phyloP scores from a whole-genome alignment of 768 basidiomycete genomes.

The Panaeolus papilionaceus region DNA sequence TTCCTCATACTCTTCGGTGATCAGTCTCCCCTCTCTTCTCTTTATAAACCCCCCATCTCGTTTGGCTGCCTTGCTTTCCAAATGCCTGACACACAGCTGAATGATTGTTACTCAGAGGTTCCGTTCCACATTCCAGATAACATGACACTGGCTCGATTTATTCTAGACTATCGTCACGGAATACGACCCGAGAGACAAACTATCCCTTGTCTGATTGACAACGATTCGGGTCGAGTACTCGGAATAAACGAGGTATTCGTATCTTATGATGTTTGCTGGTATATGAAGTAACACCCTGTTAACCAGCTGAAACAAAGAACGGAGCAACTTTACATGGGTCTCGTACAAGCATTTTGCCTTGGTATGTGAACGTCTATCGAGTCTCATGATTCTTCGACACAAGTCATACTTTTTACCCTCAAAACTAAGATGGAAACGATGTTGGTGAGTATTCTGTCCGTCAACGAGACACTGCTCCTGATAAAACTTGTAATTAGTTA shows the following conservation, averaged over 20 bases:
- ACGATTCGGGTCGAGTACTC: conserved; percentile 47
- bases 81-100: background rate
- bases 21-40: background rate
- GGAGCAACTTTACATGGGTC: conserved; percentile 46
- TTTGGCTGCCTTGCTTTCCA: background rate
- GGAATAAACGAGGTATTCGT: conserved; percentile 45
- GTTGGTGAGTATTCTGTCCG: conserved; percentile 46
- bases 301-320: conserved; percentile 45
- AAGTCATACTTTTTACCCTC: conserved; percentile 7
- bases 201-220: conserved; percentile 59
- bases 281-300: background rate
- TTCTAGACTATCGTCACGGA: conserved; percentile 55
- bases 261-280: background rate
- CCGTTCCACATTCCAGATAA: conserved; percentile 57
- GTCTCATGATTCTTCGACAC: background rate
- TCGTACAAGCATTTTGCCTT: conserved; percentile 41
- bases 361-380: conserved; percentile 32
- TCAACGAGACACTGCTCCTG: background rate
- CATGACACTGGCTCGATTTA: conserved; percentile 61
- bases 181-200: conserved; percentile 44
- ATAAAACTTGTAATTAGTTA: conserved; percentile 39
- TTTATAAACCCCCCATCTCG: background rate
- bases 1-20: conserved; percentile 6
- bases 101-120: conserved; percentile 18
- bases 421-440: conserved; percentile 48